Percentiles rank a stretch among this genome's conserved stretches.
Evolutionary conservation across 805 yeast species (phyloP).

Genomic region (Metschnikowia lunata): DNA sequence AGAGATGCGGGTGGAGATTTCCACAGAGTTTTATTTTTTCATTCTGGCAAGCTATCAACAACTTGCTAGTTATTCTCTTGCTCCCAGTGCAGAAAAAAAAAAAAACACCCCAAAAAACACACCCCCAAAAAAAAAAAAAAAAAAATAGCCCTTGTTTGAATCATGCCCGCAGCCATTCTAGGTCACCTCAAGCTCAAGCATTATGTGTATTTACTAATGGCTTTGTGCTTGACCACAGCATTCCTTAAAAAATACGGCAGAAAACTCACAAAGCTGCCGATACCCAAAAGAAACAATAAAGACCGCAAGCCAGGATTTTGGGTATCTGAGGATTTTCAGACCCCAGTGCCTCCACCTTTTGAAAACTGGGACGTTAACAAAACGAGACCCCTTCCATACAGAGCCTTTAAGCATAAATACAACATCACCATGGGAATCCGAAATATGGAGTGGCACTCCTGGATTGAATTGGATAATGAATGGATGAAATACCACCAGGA

Average conservation of each 20-base stretch:
- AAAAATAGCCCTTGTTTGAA: too few species aligned
- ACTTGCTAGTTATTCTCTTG: too few species aligned
- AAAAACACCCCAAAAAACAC: too few species aligned
- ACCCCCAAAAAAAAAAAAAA: too few species aligned
- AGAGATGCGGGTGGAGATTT: too few species aligned
- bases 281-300: slow-evolving; percentile 27
- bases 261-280: slow-evolving; percentile 1
- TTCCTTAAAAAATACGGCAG: slow-evolving; percentile 4
- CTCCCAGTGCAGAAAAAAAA: too few species aligned
- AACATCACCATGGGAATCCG: slow-evolving; percentile 68
- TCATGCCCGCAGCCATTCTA: not conserved
- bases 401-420: slow-evolving; percentile 65
- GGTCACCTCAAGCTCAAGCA: slow-evolving; percentile 10
- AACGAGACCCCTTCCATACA: slow-evolving; percentile 56
- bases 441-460: slow-evolving; percentile 52
- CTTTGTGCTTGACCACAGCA: slow-evolving; percentile 9
- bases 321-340: slow-evolving; percentile 48
- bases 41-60: too few species aligned
- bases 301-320: slow-evolving; percentile 47
- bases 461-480: slow-evolving; percentile 69
- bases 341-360: slow-evolving; percentile 48
- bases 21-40: too few species aligned
- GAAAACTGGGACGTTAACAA: slow-evolving; percentile 45
- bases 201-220: slow-evolving; percentile 12
- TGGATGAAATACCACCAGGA: slow-evolving; percentile 53